phyloP scores from a whole-genome alignment of 768 basidiomycete genomes.

The Lentinus tigrinus region DNA sequence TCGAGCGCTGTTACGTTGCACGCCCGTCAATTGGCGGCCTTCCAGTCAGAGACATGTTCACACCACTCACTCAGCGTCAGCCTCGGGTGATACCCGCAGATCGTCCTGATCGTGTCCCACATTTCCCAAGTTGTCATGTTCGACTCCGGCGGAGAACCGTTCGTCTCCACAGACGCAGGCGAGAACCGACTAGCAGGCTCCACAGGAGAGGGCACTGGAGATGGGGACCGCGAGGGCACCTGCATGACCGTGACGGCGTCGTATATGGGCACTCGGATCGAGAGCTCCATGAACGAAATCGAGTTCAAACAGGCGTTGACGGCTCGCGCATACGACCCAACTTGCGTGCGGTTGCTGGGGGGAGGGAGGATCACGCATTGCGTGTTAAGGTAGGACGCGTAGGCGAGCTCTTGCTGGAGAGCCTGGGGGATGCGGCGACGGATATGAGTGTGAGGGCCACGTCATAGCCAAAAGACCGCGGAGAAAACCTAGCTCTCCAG shows the following conservation, averaged over 20 bases:
- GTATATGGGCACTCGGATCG: slow-evolving; percentile 81
- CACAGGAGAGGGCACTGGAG: slow-evolving; percentile 16
- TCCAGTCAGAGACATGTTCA: background rate
- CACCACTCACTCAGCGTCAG: slow-evolving; percentile 63
- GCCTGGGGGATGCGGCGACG: slow-evolving; percentile 52
- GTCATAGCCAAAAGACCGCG: background rate
- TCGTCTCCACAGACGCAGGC: background rate
- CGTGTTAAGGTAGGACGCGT: slow-evolving; percentile 89
- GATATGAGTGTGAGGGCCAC: background rate
- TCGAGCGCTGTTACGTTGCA: slow-evolving; percentile 70
- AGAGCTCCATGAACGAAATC: slow-evolving; percentile 73
- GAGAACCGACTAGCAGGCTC: background rate
- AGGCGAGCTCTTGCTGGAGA: slow-evolving; percentile 87
- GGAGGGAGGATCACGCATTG: slow-evolving; percentile 85
- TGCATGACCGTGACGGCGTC: slow-evolving; percentile 61
- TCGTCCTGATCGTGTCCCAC: slow-evolving; percentile 92
- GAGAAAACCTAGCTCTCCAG: background rate
- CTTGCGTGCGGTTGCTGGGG: slow-evolving; percentile 77
- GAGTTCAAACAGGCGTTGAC: slow-evolving; percentile 75
- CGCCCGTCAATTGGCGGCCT: slow-evolving; percentile 13
- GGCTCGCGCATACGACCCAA: slow-evolving; percentile 91
- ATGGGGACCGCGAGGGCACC: slow-evolving; percentile 22
- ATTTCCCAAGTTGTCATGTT: slow-evolving; percentile 82
- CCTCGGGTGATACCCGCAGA: slow-evolving; percentile 82
- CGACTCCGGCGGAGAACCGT: slow-evolving; percentile 24